Percentiles rank a stretch among this genome's conserved stretches.
Conservation (phyloP, 2,329 filamentous ascomycete species). For the Xylariaceae sp. region DNA sequence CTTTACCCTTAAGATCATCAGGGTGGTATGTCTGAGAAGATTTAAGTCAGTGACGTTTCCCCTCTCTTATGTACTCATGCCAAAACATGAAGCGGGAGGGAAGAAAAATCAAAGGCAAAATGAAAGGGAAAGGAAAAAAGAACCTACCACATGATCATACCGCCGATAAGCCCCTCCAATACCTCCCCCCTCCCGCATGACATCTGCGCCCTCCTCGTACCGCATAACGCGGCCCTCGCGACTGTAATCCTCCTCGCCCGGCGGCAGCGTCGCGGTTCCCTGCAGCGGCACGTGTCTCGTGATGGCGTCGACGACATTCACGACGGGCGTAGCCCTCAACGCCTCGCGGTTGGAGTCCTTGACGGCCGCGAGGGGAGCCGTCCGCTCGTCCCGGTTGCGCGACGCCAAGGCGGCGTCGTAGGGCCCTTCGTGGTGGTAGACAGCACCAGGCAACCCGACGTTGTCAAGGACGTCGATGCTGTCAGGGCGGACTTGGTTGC, state of each 20-base stretch:
- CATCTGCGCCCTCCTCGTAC: slow-evolving; percentile 82
- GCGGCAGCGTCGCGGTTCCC: slow-evolving; percentile 72
- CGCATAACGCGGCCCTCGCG: slow-evolving; percentile 60
- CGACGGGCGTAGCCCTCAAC: slow-evolving; percentile 72
- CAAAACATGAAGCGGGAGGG: no score
- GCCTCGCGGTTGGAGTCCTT: slow-evolving; percentile 69
- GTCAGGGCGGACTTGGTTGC: slow-evolving; percentile 66
- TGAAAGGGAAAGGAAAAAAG: not conserved
- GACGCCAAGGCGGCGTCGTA: slow-evolving; percentile 78
- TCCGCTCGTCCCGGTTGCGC: slow-evolving; percentile 61
- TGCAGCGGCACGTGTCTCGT: slow-evolving; percentile 73
- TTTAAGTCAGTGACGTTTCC: not conserved
- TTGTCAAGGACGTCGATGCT: slow-evolving; percentile 76
- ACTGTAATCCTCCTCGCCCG: slow-evolving; percentile 62
- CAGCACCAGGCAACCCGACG: slow-evolving; percentile 47
- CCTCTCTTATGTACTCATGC: not conserved
- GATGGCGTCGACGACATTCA: slow-evolving; percentile 73
- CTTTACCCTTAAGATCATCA: slow-evolving; percentile 78
- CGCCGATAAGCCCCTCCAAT: slow-evolving; percentile 73
- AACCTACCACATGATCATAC: slow-evolving; percentile 67
- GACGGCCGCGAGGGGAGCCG: slow-evolving; percentile 74
- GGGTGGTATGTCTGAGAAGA: slow-evolving; percentile 59
- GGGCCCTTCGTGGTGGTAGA: slow-evolving; percentile 86
- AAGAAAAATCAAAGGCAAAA: not conserved
- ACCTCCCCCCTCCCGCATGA: slow-evolving; percentile 70